phyloP scores from a whole-genome alignment of 179 eudicot genomes.

The Gypsophila paniculata region DNA sequence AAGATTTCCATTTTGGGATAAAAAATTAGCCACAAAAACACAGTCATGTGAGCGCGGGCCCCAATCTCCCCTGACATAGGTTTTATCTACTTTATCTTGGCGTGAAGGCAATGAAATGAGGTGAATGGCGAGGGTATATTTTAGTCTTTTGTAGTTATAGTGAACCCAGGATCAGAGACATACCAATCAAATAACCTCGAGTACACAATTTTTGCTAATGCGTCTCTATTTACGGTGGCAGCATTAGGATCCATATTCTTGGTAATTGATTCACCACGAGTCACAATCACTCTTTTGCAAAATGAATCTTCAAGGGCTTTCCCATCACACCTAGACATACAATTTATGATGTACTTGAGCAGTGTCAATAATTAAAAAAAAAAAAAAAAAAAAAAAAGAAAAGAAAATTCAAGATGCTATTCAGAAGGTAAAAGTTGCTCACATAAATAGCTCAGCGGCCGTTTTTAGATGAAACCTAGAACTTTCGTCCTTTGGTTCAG shows the following conservation, averaged over 20 bases:
- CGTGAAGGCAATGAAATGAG: no score
- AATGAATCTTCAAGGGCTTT: conserved; percentile 78
- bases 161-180: conserved; percentile 13
- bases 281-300: conserved; percentile 85
- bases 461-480: conserved; percentile 72
- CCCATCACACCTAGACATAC: conserved; percentile 71
- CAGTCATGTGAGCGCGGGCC: no score
- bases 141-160: background rate
- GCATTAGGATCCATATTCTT: conserved; percentile 69
- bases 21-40: no score
- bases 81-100: no score
- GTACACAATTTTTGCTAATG: conserved; percentile 76
- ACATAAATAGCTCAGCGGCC: conserved; percentile 81
- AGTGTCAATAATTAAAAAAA: no score
- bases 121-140: background rate
- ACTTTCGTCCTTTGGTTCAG: conserved; percentile 75
- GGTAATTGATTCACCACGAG: conserved; percentile 82
- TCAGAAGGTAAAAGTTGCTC: conserved; percentile 22
- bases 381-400: no score
- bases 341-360: background rate
- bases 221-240: conserved; percentile 82
- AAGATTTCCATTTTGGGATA: no score
- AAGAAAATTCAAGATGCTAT: background rate
- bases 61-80: no score
- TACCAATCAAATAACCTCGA: conserved; percentile 91